A percentile compares a stretch with the other conserved stretches of the same genome.
Evolutionary conservation across 257 asterid genomes (phyloP).

Genomic region (Schizonepeta tenuifolia): DNA sequence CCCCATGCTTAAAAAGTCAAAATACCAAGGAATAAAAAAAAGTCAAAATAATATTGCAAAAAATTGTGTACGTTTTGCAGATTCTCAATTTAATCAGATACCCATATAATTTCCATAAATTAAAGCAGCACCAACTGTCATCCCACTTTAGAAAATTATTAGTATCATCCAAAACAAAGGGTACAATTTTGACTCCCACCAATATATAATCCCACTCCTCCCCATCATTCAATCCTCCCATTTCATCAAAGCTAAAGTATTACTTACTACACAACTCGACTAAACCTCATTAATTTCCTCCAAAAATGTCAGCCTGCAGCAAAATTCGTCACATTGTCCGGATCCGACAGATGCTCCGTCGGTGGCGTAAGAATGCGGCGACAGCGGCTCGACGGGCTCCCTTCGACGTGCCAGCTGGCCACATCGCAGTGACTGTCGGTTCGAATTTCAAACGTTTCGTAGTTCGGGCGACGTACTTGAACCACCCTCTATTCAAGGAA

Average conservation of each 20-base stretch:
- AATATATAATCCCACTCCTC: slow-evolving; percentile 37
- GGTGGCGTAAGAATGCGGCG: slow-evolving; percentile 68
- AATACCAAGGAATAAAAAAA: too few relatives aligned
- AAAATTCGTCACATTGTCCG: slow-evolving; percentile 64
- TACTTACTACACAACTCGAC: background rate
- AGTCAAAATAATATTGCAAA: background rate
- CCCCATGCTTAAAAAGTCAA: too few relatives aligned
- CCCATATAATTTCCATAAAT: background rate
- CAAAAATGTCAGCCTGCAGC: slow-evolving; percentile 60
- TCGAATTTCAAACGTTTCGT: slow-evolving; percentile 46
- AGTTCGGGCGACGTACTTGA: slow-evolving; percentile 53
- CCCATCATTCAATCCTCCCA: slow-evolving; percentile 32
- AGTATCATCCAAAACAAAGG: background rate
- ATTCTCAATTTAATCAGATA: slow-evolving; percentile 19
- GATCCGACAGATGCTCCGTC: slow-evolving; percentile 62
- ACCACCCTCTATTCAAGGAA: slow-evolving; percentile 63
- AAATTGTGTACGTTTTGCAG: background rate
- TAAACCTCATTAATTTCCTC: background rate
- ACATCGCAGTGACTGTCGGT: slow-evolving; percentile 63
- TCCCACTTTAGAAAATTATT: slow-evolving; percentile 38
- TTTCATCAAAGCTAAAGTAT: background rate
- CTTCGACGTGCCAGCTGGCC: slow-evolving; percentile 64
- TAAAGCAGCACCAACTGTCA: slow-evolving; percentile 19
- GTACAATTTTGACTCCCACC: slow-evolving; percentile 16
- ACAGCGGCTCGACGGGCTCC: slow-evolving; percentile 40